A percentile compares a stretch with the other conserved stretches of the same genome.
These are phyloP conservation scores for Salix dunnii DNA, from an alignment of 345 rosid species.

Conservation along the genomic window DNA sequence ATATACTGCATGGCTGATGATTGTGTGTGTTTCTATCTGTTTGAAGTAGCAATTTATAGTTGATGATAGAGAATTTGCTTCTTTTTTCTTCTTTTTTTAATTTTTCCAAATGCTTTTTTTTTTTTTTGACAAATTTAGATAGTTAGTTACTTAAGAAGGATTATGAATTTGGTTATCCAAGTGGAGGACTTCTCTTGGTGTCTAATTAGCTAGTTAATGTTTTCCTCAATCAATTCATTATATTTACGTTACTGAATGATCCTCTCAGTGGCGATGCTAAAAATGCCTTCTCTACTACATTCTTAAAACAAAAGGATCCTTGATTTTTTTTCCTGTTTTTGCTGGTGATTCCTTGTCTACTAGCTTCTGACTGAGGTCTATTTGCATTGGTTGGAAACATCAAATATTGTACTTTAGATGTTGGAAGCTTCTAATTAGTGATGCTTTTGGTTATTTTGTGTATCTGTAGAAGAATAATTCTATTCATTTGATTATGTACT, in stretches of 20 bases:
- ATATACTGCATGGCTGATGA: not conserved
- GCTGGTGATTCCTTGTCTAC: not conserved
- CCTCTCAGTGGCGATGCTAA: not conserved
- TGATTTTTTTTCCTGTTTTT: not conserved
- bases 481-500: not conserved
- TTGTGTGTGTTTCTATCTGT: not conserved
- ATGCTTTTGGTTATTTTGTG: not conserved
- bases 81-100: not conserved
- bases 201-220: not conserved
- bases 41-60: not conserved
- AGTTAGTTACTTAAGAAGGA: not conserved
- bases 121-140: not conserved
- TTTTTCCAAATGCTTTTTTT: not conserved
- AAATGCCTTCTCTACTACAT: not conserved
- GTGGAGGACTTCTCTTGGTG: not conserved
- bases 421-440: not conserved
- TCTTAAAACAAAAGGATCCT: not conserved
- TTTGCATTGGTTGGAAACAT: not conserved
- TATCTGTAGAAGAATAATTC: not conserved
- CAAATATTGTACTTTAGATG: not conserved
- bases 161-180: not conserved
- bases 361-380: not conserved
- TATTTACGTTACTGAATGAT: not conserved
- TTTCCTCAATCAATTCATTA: not conserved
- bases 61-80: not conserved